Conservation (phyloP, 352 stramenopile species). For the Pythium vanterpoolii region DNA sequence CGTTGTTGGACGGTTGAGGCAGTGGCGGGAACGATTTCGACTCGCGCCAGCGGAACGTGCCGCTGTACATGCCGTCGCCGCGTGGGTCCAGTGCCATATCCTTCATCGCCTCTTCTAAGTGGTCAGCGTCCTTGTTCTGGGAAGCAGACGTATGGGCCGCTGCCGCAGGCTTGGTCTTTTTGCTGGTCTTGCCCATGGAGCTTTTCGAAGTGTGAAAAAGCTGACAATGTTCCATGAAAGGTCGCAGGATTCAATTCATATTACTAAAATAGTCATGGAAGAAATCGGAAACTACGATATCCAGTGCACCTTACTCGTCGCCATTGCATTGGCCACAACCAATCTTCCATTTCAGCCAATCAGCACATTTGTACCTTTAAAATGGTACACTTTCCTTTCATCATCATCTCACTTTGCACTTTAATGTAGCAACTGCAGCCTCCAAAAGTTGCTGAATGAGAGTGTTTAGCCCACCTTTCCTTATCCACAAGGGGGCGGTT, state of each 20-base stretch:
- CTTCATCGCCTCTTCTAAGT: slow-evolving; percentile 13
- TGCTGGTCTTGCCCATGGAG: slow-evolving; percentile 1
- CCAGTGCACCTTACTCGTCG: neutral
- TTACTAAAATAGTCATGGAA: neutral
- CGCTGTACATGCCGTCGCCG: slow-evolving; percentile 76
- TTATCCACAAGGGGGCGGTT: slow-evolving; percentile 17
- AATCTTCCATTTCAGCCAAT: slow-evolving; percentile 2
- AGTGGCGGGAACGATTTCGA: slow-evolving; percentile 45
- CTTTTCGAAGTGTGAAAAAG: no score
- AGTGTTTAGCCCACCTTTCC: slow-evolving; percentile 7
- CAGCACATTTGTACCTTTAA: neutral
- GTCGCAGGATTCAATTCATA: neutral
- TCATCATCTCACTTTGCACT: slow-evolving; percentile 4
- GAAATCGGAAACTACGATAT: slow-evolving; percentile 6
- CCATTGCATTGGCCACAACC: slow-evolving; percentile 3
- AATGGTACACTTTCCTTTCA: slow-evolving; percentile 16
- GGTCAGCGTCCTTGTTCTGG: neutral
- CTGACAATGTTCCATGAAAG: slow-evolving; percentile 11
- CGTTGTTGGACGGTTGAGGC: neutral
- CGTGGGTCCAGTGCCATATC: slow-evolving; percentile 63
- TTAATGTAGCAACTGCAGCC: slow-evolving; percentile 1
- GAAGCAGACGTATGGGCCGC: neutral
- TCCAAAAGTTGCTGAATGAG: slow-evolving; percentile 4
- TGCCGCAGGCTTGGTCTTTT: slow-evolving; percentile 8
- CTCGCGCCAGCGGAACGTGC: slow-evolving; percentile 76